phyloP scores from a whole-genome alignment of 2,329 filamentous ascomycete species.

The Alternaria angustiovoidea region DNA sequence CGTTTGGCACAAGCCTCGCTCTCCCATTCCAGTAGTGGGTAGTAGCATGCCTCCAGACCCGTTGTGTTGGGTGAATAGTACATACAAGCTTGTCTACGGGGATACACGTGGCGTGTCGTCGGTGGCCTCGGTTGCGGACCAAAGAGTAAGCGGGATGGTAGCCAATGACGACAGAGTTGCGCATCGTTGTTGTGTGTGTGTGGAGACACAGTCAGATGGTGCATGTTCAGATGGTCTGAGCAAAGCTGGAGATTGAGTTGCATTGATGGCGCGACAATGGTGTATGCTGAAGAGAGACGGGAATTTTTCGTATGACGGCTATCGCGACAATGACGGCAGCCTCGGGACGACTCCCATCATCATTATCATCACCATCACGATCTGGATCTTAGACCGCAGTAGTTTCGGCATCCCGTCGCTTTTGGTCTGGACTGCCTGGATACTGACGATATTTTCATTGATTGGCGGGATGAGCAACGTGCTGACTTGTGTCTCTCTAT shows the following conservation, averaged over 20 bases:
- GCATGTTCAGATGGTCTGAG: conserved; percentile 12
- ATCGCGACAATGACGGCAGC: conserved; percentile 17
- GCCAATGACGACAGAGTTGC: conserved; percentile 29
- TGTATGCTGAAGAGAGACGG: conserved; percentile 12
- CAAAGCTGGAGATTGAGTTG: conserved; percentile 19
- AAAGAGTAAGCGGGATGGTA: conserved; percentile 28
- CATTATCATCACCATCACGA: conserved; percentile 1
- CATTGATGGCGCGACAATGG: conserved; percentile 20
- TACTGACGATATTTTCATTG: conserved; percentile 7
- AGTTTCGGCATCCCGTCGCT: conserved; percentile 13
- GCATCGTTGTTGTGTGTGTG: conserved; percentile 11
- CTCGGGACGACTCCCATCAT: neutral
- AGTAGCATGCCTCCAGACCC: conserved; percentile 34
- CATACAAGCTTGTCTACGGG: conserved; percentile 24
- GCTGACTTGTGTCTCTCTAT: conserved; percentile 34
- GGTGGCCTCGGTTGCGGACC: conserved; percentile 34
- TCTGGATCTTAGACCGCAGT: conserved; percentile 13
- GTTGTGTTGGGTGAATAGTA: conserved; percentile 15
- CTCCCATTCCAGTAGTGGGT: conserved; percentile 15
- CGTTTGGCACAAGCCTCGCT: conserved; percentile 18
- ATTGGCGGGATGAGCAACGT: conserved; percentile 24
- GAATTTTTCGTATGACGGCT: conserved; percentile 6
- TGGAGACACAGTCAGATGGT: conserved; percentile 19
- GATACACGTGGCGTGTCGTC: conserved; percentile 50
- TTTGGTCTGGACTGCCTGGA: neutral